These are phyloP conservation scores for Phytophthora gonapodyides DNA, from an alignment of 352 stramenopile genomes.

Conservation along the genomic window DNA sequence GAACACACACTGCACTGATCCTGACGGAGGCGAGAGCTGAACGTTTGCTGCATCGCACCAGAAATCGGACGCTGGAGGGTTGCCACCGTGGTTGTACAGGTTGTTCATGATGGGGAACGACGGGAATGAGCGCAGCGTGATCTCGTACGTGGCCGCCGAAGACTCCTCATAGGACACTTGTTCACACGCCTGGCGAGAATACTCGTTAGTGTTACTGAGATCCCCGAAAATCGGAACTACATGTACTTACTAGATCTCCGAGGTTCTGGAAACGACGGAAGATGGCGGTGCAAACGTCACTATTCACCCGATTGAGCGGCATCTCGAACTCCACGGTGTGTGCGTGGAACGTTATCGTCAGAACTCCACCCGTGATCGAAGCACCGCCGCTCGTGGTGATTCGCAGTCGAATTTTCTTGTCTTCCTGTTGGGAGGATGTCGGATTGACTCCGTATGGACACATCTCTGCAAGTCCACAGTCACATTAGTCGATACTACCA, in stretches of 20 bases:
- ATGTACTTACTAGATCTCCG: conserved; percentile 47
- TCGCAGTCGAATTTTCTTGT: conserved; percentile 58
- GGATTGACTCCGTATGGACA: conserved; percentile 71
- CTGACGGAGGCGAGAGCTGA: conserved; percentile 23
- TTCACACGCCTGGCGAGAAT: conserved; percentile 40
- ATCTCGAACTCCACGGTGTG: conserved; percentile 74
- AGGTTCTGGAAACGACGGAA: conserved; percentile 80
- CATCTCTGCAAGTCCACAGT: conserved; percentile 48
- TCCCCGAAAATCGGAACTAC: background rate
- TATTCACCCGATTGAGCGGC: conserved; percentile 54
- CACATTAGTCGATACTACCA: background rate
- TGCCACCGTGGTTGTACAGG: conserved; percentile 66
- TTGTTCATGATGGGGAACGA: conserved; percentile 84
- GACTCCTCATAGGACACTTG: conserved; percentile 38
- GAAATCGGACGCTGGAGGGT: conserved; percentile 57
- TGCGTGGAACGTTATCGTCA: conserved; percentile 68
- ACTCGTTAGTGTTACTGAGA: conserved; percentile 1
- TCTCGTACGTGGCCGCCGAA: conserved; percentile 48
- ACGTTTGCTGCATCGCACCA: conserved; percentile 55
- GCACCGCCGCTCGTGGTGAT: conserved; percentile 30
- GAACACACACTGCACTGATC: conserved; percentile 48
- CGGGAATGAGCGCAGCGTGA: conserved; percentile 69
- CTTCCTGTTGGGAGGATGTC: conserved; percentile 38
- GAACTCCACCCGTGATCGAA: conserved; percentile 39
- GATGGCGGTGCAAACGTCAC: conserved; percentile 56